phyloP scores from a whole-genome alignment of 1,139 yeast species.

The Hansenula sp. region DNA sequence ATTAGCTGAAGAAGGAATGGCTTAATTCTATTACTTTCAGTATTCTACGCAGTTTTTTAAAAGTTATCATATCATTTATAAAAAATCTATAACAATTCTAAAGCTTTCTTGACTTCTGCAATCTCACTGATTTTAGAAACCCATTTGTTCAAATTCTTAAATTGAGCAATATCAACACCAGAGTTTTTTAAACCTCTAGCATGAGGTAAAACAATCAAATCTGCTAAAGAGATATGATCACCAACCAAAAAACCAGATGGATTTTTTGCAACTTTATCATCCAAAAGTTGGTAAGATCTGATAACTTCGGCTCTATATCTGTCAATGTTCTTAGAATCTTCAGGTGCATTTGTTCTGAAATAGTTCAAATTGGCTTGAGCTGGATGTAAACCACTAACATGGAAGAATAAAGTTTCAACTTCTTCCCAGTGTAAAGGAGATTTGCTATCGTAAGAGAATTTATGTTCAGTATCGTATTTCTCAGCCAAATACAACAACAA shows the following conservation, averaged over 20 bases:
- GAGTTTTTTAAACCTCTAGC: constrained; percentile 9
- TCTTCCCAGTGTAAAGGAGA: constrained; percentile 39
- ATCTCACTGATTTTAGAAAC: background rate
- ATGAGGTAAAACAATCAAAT: constrained; percentile 39
- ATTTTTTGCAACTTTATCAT: constrained; percentile 36
- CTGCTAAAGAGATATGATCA: constrained; percentile 49
- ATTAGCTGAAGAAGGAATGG: too few species aligned
- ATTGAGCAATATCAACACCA: background rate
- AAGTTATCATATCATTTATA: too few species aligned
- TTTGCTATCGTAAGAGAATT: constrained; percentile 37
- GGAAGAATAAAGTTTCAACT: constrained; percentile 44
- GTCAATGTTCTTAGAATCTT: constrained; percentile 38
- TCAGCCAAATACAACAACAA: constrained; percentile 50
- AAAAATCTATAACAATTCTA: background rate
- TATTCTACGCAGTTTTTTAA: too few species aligned
- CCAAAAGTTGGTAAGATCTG: constrained; percentile 46
- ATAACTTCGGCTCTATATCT: constrained; percentile 42
- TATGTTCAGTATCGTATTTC: constrained; percentile 45
- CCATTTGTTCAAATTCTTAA: background rate
- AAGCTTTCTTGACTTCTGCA: background rate
- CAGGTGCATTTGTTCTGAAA: constrained; percentile 37
- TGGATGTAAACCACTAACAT: constrained; percentile 56
- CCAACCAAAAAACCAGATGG: constrained; percentile 50
- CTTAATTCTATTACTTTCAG: too few species aligned
- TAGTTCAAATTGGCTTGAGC: constrained; percentile 51